phyloP scores from a whole-genome alignment of 768 basidiomycete species.

The Agaricus subrufescens region DNA sequence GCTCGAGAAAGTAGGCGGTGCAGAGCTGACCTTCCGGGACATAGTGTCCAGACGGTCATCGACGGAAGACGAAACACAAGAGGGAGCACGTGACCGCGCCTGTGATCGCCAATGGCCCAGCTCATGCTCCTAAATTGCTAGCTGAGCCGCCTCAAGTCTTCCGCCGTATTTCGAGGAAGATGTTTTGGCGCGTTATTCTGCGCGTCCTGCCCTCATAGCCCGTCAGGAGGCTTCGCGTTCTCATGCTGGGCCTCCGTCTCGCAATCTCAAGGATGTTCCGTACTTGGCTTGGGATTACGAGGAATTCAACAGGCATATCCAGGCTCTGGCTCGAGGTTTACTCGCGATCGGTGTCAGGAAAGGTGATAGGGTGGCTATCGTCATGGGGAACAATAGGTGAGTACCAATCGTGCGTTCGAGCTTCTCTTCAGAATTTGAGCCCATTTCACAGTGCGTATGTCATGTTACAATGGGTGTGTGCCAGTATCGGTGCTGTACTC shows the following conservation, averaged over 20 bases:
- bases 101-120: too few species aligned
- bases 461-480: conserved; percentile 80
- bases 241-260: conserved; percentile 57
- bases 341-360: conserved; percentile 63
- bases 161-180: conserved; percentile 56
- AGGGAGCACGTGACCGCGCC: too few species aligned
- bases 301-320: conserved; percentile 64
- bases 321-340: conserved; percentile 67
- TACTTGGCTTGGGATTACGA: conserved; percentile 71
- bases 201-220: conserved; percentile 61
- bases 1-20: background rate
- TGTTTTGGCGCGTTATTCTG: conserved; percentile 44
- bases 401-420: conserved; percentile 2
- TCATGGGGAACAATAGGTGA: conserved; percentile 86
- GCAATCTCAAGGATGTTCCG: conserved; percentile 40
- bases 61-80: too few species aligned
- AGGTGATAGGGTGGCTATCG: conserved; percentile 73
- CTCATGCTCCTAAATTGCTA: too few species aligned
- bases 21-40: background rate
- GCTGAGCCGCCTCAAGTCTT: conserved; percentile 19
- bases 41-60: conserved; percentile 7
- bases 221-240: conserved; percentile 50
- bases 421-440: too few species aligned
- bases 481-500: conserved; percentile 77
- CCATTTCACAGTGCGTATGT: conserved; percentile 59